A percentile compares a stretch with the other conserved stretches of the same genome.
phyloP scores from a whole-genome alignment of 2,329 filamentous ascomycete genomes.

The Neonectria sp. region DNA sequence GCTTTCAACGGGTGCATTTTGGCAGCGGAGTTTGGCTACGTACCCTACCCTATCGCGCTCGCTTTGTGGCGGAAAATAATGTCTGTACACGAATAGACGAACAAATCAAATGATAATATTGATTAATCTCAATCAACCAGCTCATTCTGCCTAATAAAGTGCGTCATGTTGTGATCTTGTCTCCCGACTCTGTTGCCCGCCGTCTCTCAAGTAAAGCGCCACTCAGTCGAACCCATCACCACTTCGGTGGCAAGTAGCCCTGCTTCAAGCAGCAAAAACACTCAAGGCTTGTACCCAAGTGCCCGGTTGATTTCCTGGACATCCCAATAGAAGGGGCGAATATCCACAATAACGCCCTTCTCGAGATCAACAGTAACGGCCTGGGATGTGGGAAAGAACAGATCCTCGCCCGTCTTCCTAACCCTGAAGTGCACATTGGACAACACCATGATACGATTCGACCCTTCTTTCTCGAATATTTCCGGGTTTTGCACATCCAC shows the following conservation, averaged over 20 bases:
- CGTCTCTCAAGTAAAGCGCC: neutral
- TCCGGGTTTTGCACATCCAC: constrained; percentile 51
- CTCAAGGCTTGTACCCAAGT: constrained; percentile 36
- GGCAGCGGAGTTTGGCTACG: constrained; percentile 19
- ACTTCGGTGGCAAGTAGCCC: neutral
- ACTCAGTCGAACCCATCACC: neutral
- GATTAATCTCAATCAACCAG: neutral
- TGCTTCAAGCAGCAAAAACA: neutral
- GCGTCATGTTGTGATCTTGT: no score
- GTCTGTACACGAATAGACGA: neutral
- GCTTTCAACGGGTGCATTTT: neutral
- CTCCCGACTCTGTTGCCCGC: no score
- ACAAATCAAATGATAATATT: neutral
- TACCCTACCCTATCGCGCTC: neutral
- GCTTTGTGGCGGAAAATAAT: neutral
- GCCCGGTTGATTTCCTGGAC: constrained; percentile 45
- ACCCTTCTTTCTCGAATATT: constrained; percentile 50
- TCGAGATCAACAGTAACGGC: constrained; percentile 51
- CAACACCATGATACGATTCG: constrained; percentile 47
- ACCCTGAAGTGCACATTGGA: constrained; percentile 48
- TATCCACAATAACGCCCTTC: constrained; percentile 48
- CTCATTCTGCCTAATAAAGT: no score
- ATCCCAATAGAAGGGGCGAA: constrained; percentile 56
- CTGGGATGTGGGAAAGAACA: constrained; percentile 50
- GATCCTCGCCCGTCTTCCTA: constrained; percentile 49